Conservation (phyloP, 2,329 filamentous ascomycete species). For the Exophiala calicioides region DNA sequence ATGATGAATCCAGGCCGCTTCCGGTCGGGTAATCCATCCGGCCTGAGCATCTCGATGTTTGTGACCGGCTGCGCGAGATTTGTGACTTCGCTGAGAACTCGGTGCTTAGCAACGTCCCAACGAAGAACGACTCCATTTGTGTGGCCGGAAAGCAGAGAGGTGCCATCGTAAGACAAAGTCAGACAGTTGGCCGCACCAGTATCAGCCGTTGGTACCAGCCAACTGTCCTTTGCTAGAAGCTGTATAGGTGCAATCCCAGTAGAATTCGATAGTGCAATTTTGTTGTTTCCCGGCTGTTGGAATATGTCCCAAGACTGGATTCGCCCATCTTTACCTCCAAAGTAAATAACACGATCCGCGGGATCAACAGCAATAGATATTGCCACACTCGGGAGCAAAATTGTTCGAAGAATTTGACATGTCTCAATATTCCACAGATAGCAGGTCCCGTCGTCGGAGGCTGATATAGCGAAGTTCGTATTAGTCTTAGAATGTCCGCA, state of each 20-base stretch:
- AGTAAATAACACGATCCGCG: slow-evolving; percentile 77
- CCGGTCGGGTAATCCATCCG: slow-evolving; percentile 50
- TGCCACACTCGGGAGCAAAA: slow-evolving; percentile 74
- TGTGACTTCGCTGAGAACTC: slow-evolving; percentile 65
- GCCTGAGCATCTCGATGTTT: slow-evolving; percentile 73
- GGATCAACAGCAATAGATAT: slow-evolving; percentile 76
- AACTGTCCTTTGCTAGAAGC: slow-evolving; percentile 43
- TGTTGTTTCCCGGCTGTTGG: slow-evolving; percentile 11
- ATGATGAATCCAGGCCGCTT: slow-evolving; percentile 51
- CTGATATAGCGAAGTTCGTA: slow-evolving; percentile 80
- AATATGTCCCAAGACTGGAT: slow-evolving; percentile 79
- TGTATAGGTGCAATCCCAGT: slow-evolving; percentile 42
- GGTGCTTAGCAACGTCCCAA: slow-evolving; percentile 76
- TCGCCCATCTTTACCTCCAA: slow-evolving; percentile 76
- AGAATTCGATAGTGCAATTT: slow-evolving; percentile 28
- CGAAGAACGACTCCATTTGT: slow-evolving; percentile 72
- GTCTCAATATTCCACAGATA: slow-evolving; percentile 91
- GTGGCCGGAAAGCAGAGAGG: slow-evolving; percentile 77
- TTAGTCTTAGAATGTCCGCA: slow-evolving; percentile 68
- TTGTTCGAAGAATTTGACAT: slow-evolving; percentile 74
- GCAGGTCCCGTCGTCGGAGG: slow-evolving; percentile 81
- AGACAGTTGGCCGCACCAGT: slow-evolving; percentile 68
- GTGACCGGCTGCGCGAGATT: slow-evolving; percentile 80
- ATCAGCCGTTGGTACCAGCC: slow-evolving; percentile 60
- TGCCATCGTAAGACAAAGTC: slow-evolving; percentile 78